Conservation (phyloP, 345 rosid genomes). For the Syzygium oleosum region DNA sequence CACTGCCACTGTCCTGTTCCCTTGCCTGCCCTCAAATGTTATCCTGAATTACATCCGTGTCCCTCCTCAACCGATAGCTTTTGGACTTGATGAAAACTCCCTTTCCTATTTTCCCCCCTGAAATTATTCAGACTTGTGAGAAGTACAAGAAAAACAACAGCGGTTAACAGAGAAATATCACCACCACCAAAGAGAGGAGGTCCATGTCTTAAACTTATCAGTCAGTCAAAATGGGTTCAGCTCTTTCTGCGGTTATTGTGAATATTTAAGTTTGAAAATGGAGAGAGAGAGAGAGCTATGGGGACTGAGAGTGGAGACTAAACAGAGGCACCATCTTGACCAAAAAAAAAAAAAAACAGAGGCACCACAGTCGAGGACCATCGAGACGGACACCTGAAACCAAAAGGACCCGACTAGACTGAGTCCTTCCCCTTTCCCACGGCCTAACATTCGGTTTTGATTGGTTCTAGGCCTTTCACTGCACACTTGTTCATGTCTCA, state of each 20-base stretch:
- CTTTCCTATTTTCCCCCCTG: neutral
- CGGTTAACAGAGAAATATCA: neutral
- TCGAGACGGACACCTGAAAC: slow-evolving; percentile 33
- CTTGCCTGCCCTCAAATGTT: neutral
- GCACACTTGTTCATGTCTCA: neutral
- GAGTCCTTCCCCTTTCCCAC: neutral
- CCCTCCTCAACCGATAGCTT: neutral
- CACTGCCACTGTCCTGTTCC: slow-evolving; percentile 5
- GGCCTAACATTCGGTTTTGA: neutral
- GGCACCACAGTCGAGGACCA: slow-evolving; percentile 28
- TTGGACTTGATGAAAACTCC: neutral
- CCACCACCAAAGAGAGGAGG: neutral
- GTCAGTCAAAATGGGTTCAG: neutral
- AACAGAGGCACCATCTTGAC: slow-evolving; percentile 18
- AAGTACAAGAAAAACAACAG: neutral
- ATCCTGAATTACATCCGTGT: neutral
- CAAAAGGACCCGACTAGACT: neutral
- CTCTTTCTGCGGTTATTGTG: neutral
- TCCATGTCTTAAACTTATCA: neutral
- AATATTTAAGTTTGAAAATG: neutral
- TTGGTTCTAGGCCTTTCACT: neutral
- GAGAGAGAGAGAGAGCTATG: neutral
- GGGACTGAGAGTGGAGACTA: neutral
- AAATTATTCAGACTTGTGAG: neutral
- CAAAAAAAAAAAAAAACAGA: no score